These are phyloP conservation scores for Penicillium dipodomyicola DNA, from an alignment of 495 filamentous ascomycete species.

Conservation along the genomic window DNA sequence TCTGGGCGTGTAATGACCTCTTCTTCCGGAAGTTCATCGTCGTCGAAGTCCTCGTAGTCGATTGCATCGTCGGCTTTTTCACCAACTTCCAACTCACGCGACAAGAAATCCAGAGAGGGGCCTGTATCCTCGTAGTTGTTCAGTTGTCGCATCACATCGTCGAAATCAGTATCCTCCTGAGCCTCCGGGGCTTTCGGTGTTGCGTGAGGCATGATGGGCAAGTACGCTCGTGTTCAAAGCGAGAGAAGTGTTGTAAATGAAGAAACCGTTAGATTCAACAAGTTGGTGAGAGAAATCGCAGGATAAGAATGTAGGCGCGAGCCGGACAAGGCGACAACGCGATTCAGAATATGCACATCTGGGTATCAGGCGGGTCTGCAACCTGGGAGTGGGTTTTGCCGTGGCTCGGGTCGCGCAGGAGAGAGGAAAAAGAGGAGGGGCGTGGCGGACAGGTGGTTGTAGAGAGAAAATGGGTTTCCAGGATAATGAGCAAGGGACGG, in stretches of 20 bases:
- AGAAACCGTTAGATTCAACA: background rate
- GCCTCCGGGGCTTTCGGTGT: conserved; percentile 33
- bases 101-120: conserved; percentile 44
- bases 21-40: conserved; percentile 69
- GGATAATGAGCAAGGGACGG: conserved; percentile 8
- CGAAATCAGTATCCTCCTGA: conserved; percentile 46
- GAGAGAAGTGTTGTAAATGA: background rate
- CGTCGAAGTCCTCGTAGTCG: conserved; percentile 85
- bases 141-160: conserved; percentile 51
- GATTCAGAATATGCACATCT: conserved; percentile 17
- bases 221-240: background rate
- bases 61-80: conserved; percentile 78
- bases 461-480: conserved; percentile 13
- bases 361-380: background rate
- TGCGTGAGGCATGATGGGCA: conserved; percentile 49
- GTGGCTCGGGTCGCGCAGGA: background rate
- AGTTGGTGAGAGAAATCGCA: conserved; percentile 1
- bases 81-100: conserved; percentile 54
- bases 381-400: background rate
- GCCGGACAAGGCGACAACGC: conserved; percentile 11
- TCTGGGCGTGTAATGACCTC: conserved; percentile 40
- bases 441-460: background rate
- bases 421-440: background rate
- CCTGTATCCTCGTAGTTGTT: conserved; percentile 40
- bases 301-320: conserved; percentile 4